phyloP scores from a whole-genome alignment of 768 basidiomycete genomes.

The Tephrocybe sp. region DNA sequence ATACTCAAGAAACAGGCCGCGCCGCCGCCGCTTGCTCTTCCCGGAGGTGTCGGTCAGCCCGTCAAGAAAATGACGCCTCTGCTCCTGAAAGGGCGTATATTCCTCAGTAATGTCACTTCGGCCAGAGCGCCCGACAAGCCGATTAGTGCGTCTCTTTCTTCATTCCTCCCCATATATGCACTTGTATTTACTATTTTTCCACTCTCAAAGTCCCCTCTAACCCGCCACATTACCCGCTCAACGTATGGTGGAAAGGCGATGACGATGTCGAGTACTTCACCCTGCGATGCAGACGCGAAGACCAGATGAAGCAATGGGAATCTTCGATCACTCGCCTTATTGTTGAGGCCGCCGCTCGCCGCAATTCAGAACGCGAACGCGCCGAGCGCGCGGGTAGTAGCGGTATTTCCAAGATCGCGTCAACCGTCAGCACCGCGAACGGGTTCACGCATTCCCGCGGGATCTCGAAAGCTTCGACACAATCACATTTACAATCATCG shows the following conservation, averaged over 20 bases:
- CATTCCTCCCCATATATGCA: neutral
- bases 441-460: slow-evolving; percentile 29
- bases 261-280: slow-evolving; percentile 94
- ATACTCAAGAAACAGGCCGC: slow-evolving; percentile 81
- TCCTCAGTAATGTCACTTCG: slow-evolving; percentile 92
- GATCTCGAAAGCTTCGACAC: slow-evolving; percentile 31
- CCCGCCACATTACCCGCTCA: slow-evolving; percentile 71
- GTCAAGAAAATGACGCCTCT: slow-evolving; percentile 81
- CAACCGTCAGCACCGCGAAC: slow-evolving; percentile 49
- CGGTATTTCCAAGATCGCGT: slow-evolving; percentile 53
- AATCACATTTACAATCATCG: slow-evolving; percentile 15
- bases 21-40: slow-evolving; percentile 44
- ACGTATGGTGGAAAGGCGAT: slow-evolving; percentile 94
- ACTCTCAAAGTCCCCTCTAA: slow-evolving; percentile 41
- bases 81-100: slow-evolving; percentile 93
- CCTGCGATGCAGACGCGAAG: slow-evolving; percentile 88
- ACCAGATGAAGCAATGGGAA: slow-evolving; percentile 93
- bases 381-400: too few relatives aligned
- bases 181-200: neutral
- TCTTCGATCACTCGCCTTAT: slow-evolving; percentile 86
- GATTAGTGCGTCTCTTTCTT: slow-evolving; percentile 49
- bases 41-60: slow-evolving; percentile 53
- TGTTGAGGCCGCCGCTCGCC: slow-evolving; percentile 67
- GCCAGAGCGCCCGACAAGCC: slow-evolving; percentile 61
- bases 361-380: too few relatives aligned